phyloP scores from a whole-genome alignment of 306 rosid species.

The Crotalaria pallida region DNA sequence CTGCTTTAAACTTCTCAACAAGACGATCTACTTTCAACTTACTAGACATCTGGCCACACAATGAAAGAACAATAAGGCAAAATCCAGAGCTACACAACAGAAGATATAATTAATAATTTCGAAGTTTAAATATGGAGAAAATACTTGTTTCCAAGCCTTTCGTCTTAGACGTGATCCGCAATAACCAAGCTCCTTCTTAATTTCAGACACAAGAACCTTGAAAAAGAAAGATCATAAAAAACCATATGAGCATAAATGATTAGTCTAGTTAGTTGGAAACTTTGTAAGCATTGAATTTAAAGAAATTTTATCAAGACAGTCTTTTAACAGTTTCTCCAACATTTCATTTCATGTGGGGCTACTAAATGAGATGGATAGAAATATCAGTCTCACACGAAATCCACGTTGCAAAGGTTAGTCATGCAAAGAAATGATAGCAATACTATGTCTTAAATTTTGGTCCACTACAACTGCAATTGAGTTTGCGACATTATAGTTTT shows the following conservation, averaged over 20 bases:
- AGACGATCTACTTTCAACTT: slow-evolving; percentile 55
- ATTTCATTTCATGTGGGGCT: no score
- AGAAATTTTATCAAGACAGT: no score
- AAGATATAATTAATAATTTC: slow-evolving; percentile 15
- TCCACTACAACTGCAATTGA: no score
- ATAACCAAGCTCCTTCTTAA: slow-evolving; percentile 84
- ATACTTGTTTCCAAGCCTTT: slow-evolving; percentile 73
- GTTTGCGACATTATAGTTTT: no score
- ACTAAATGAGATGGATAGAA: no score
- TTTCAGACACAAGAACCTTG: slow-evolving; percentile 72
- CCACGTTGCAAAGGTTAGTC: no score
- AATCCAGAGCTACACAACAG: background rate
- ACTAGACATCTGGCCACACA: slow-evolving; percentile 43
- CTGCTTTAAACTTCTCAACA: slow-evolving; percentile 74
- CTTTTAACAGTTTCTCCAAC: no score
- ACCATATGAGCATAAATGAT: slow-evolving; percentile 19
- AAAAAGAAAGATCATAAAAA: slow-evolving; percentile 21
- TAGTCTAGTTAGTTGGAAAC: background rate
- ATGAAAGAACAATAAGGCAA: background rate
- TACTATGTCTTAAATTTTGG: no score
- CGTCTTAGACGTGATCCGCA: slow-evolving; percentile 49
- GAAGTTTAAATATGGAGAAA: slow-evolving; percentile 2
- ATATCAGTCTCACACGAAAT: no score
- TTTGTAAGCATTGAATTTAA: background rate
- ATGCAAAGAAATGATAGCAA: no score